Evolutionary conservation across 495 filamentous ascomycete genomes (phyloP), one percentile per base, ranked within the genome.

Genomic region (Lophium mytilinum): DNA sequence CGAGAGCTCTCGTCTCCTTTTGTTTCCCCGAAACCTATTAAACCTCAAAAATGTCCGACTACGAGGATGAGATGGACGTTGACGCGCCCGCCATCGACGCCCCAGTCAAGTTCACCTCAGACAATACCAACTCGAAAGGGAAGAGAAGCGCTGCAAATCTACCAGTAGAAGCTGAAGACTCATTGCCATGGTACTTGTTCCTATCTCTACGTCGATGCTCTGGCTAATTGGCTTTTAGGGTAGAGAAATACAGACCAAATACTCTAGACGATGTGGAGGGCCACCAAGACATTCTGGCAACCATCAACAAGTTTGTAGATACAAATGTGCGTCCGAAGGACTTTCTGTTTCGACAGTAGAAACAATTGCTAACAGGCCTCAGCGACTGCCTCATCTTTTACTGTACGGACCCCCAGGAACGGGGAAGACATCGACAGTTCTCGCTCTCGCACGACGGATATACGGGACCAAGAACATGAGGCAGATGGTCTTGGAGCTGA

Each of bases 401-500:
- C 86, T 99, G 61, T 76, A 76, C 53, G 73, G 73, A 21, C 73
- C 73, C 8, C 73, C 73, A 12, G 73, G 73, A 37, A 76, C 73
- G 19, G 73, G 73, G 60, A 76, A 76, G 57, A 76, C 73, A 1
- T 75, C 72, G 37, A 76, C 73, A 37, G 72, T 75, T 50, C 67
- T 99, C 19, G 83, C 83, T 0, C 83, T 99, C 17, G 89, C 93
- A 11, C 81, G 94, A 50, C 80, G 86, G 56, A 99, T 99, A 69
- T 99, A 97, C 63, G 93, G 93, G 37, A 72, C 73, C 53, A 87
- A 87, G 56, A 97, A 96, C 69, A 86, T 97, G 84, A 83, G 91
- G 21, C 93, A 98, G 69, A 96, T 97, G 88, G 94, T 98, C 46
- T 78, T 98, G 6, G 93, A 98, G 68, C 80, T 98, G 54, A 98